phyloP scores from a whole-genome alignment of 2,329 filamentous ascomycete species.

The Talaromyces sp. region DNA sequence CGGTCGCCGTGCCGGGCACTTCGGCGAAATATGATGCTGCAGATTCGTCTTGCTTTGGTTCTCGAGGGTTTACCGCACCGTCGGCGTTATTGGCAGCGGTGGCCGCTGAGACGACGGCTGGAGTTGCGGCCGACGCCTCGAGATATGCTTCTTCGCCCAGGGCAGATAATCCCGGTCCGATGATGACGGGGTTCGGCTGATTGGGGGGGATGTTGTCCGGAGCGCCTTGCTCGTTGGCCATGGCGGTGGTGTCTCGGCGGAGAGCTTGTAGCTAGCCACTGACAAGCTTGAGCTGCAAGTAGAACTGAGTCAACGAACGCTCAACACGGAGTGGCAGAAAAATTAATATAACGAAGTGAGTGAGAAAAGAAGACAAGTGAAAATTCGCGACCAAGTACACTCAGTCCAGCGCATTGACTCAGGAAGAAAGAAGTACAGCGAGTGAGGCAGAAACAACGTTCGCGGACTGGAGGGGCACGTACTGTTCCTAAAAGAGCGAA shows the following conservation, averaged over 20 bases:
- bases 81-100: neutral
- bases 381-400: neutral
- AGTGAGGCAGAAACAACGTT: neutral
- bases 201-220: conserved; percentile 17
- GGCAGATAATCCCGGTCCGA: conserved; percentile 19
- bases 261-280: conserved; percentile 5
- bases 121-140: conserved; percentile 30
- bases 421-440: neutral
- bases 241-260: conserved; percentile 2
- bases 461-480: conserved; percentile 6
- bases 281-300: neutral
- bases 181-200: conserved; percentile 18
- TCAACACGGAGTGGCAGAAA: neutral
- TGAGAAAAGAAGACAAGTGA: neutral
- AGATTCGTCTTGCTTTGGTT: conserved; percentile 21
- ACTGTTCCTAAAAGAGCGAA: neutral
- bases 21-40: conserved; percentile 31
- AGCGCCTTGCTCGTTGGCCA: conserved; percentile 19
- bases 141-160: conserved; percentile 26
- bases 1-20: conserved; percentile 23
- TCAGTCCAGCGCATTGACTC: neutral
- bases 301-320: conserved; percentile 4
- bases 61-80: conserved; percentile 8
- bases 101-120: conserved; percentile 25
- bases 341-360: neutral